Evolutionary conservation across 257 asterid species (phyloP), one percentile per base, ranked within the genome.

Genomic region (Solanum lignicaule): DNA sequence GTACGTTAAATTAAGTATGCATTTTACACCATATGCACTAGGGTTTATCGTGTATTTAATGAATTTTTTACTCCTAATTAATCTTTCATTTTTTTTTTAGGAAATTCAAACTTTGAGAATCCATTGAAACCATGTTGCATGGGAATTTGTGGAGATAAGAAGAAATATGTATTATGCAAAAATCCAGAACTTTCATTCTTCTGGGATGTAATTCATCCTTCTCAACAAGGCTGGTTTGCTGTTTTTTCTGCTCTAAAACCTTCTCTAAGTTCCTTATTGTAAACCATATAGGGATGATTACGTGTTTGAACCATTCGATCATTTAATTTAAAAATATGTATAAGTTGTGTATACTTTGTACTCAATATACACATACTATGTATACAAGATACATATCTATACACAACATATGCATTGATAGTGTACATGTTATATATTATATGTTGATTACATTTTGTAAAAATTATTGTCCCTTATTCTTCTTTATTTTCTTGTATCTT

Each of bases 121-220:
- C 91, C 72, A 76, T 79, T 95, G 86, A 93, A 74, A 91, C 98
- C 98, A 74, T 95, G 98, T 38, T 94, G 98, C 75, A 27, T 16
- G 27, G 98, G 98, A n/a, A 38, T 55, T 55, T 93, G 98, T 90
- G 98, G 98, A 69, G 83, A 88, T 11, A 25, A 90, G 78, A 92
- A 93, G 69, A 83, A 86, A 31, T 95, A 94, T 71, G 60, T 2
- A 1, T 87, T 95, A 20, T 95, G 98, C 75, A 82, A 87, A 60
- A 88, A 94, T 89, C 96, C 90, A 1, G 88, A 73, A 35, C 66
- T 43, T 27, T 87, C 95, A 14, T 91, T 95, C 83, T 95, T 92
- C 48, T 94, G 98, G 98, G 98, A 95, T 88, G 39, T 71, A 5
- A 89, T 92, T 38, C 98, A 95, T 90, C 98, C 97, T 41, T 90